Evolutionary conservation across 805 yeast genomes (phyloP).

Genomic region (Komagataella populi): DNA sequence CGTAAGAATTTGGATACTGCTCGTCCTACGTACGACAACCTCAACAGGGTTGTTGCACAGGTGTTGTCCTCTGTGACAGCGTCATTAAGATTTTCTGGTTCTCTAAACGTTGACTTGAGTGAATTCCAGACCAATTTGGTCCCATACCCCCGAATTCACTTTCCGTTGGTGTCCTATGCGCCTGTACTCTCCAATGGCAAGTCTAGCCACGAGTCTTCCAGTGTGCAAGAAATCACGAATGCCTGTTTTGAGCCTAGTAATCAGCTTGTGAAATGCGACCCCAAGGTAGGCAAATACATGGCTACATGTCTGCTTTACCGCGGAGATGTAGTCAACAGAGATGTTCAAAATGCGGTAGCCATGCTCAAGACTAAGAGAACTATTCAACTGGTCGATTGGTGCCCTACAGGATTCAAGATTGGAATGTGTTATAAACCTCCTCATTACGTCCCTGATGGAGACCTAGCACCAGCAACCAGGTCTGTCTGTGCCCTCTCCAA

Average conservation of each 20-base stretch:
- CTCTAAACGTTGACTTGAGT: conserved; percentile 82
- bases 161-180: conserved; percentile 89
- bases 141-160: conserved; percentile 92
- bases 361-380: conserved; percentile 78
- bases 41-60: conserved; percentile 82
- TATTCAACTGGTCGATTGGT: conserved; percentile 91
- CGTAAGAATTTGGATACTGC: conserved; percentile 78
- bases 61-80: conserved; percentile 91
- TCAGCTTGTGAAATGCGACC: conserved; percentile 94
- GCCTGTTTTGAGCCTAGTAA: conserved; percentile 90
- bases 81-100: conserved; percentile 82
- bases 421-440: conserved; percentile 94
- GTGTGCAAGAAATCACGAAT: conserved; percentile 79
- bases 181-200: conserved; percentile 76
- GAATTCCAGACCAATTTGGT: conserved; percentile 93
- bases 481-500: conserved; percentile 90
- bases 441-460: conserved; percentile 68
- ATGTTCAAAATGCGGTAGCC: conserved; percentile 82
- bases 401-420: conserved; percentile 92
- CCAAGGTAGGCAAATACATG: conserved; percentile 85
- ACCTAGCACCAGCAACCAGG: conserved; percentile 71
- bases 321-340: conserved; percentile 90
- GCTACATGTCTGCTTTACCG: conserved; percentile 87
- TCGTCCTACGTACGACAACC: conserved; percentile 67
- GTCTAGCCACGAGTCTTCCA: conserved; percentile 80